Evolutionary conservation across 2,329 filamentous ascomycete genomes (phyloP).

Genomic region (Pseudophaeomoniella oleicola): DNA sequence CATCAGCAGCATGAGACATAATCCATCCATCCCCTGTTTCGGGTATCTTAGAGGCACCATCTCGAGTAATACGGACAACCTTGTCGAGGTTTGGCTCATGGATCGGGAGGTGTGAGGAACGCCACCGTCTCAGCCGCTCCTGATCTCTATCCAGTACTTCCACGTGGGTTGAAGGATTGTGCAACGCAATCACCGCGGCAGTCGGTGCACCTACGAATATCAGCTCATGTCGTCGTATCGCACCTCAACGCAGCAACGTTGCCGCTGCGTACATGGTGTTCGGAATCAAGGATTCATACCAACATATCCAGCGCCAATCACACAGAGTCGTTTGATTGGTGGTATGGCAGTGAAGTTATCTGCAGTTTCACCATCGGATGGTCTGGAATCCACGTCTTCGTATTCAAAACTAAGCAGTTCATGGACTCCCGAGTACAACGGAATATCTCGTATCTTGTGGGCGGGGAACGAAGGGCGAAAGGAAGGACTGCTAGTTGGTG

Average conservation of each 20-base stretch:
- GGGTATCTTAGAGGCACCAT: too few relatives aligned
- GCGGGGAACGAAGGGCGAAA: too few relatives aligned
- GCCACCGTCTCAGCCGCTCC: slow-evolving; percentile 55
- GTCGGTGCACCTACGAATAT: slow-evolving; percentile 53
- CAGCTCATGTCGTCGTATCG: background rate
- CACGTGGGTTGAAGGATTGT: slow-evolving; percentile 56
- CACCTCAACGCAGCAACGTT: background rate
- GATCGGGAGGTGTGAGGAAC: slow-evolving; percentile 58
- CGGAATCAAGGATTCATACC: slow-evolving; percentile 33
- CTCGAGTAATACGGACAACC: slow-evolving; percentile 40
- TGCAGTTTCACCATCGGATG: too few relatives aligned
- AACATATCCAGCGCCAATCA: slow-evolving; percentile 64
- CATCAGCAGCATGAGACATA: too few relatives aligned
- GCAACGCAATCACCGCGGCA: slow-evolving; percentile 57
- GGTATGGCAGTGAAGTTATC: too few relatives aligned
- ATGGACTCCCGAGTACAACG: too few relatives aligned
- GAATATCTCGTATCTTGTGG: too few relatives aligned
- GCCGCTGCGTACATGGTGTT: background rate
- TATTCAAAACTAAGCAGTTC: too few relatives aligned
- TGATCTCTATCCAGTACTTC: slow-evolving; percentile 61
- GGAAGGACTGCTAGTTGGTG: too few relatives aligned
- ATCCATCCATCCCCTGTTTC: too few relatives aligned
- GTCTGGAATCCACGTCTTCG: too few relatives aligned
- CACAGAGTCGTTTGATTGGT: too few relatives aligned
- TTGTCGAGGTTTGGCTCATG: slow-evolving; percentile 59